phyloP scores from a whole-genome alignment of 1,139 yeast genomes.

The Yamadazyma membranifaciens region DNA sequence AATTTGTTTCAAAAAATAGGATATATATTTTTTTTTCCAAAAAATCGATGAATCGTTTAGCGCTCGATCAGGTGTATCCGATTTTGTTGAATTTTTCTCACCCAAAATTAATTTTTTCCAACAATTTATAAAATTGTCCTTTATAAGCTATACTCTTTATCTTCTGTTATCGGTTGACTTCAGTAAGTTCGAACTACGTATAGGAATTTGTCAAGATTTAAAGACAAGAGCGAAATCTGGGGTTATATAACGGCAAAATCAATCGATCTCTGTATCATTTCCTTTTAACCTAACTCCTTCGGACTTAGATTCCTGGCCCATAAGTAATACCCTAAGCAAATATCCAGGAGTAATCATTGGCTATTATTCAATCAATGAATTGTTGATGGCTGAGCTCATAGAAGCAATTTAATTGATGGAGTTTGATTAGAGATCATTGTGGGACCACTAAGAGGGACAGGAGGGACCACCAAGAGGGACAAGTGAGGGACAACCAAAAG shows the following conservation, averaged over 20 bases:
- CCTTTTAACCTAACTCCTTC: conserved; percentile 11
- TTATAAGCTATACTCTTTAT: background rate
- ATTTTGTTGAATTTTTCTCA: conserved; percentile 7
- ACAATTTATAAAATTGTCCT: conserved; percentile 1
- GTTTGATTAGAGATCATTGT: background rate
- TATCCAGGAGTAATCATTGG: too few species aligned
- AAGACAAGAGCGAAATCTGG: background rate
- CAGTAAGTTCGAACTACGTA: background rate
- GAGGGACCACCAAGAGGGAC: background rate
- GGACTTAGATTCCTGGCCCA: conserved; percentile 1
- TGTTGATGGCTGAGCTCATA: background rate
- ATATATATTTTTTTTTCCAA: background rate
- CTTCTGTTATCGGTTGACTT: background rate
- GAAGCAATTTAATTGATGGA: background rate
- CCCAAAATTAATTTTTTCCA: conserved; percentile 6
- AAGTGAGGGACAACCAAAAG: conserved; percentile 1
- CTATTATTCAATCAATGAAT: background rate
- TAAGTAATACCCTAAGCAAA: background rate
- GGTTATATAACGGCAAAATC: background rate
- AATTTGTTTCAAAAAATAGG: background rate
- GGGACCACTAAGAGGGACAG: background rate
- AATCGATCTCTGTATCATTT: background rate
- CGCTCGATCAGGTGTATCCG: background rate
- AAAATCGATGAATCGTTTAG: conserved; percentile 1
- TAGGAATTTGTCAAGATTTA: background rate